Evolutionary conservation across 2,329 filamentous ascomycete genomes (phyloP), one percentile per base, ranked within the genome.

Genomic region (Hypoxylon sp.): DNA sequence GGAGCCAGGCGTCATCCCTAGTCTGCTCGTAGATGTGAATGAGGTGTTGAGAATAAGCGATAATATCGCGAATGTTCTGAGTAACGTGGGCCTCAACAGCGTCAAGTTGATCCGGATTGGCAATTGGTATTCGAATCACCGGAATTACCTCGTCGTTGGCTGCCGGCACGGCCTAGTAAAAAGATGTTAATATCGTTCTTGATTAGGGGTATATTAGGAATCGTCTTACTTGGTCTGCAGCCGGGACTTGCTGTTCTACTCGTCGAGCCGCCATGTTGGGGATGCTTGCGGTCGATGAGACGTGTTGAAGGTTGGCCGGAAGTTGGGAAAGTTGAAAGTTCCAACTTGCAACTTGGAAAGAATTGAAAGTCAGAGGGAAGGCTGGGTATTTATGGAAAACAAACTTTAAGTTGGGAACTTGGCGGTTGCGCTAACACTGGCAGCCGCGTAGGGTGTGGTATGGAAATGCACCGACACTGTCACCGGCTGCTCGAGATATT

Each of bases 211-310:
- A 54, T 25, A 35, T 20, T 54, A 13, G 5, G 17, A 14, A 27
- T 37, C n/a, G 6, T 20, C 50, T 54, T 54, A 54, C 50, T 22
- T n/a, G 31, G 50, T 2, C 31, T 40, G 10, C 33, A 37, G 31
- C 31, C 37, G 35, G 49, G 7, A 11, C 20, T 5, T 5, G 50
- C 13, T 54, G 31, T 10, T 27, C 17, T 6, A 6, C 11, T 6
- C 10, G 17, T 5, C 13, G 50, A 3, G 50, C 50, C 7, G 17
- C 33, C 33, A 40, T 54, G 8, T 2, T 54, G 11, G 13, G 1
- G 6, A 17, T 20, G 25, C 25, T 25, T 25, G 25, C 25, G 25
- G 25, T 25, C 25, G 25, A 25, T 25, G 25, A 25, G 25, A 25
- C 2, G 25, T 25, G 25, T 25, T 25, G 25, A 25, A 3, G 31